phyloP scores from a whole-genome alignment of 1,284 basidiomycete genomes.

The Veloporphyrellus conicus region DNA sequence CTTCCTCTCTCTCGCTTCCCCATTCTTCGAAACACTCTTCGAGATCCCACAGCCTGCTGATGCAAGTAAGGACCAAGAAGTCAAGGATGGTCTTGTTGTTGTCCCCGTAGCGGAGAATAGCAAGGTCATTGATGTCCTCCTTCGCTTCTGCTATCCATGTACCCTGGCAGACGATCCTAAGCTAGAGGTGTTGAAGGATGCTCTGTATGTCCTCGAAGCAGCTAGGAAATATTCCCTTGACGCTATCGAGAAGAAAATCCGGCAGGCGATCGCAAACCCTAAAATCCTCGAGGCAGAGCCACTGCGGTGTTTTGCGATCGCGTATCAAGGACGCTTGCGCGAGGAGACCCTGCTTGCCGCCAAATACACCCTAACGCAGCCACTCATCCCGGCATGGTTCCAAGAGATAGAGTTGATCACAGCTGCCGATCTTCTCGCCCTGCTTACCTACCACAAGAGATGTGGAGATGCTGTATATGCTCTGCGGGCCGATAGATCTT shows the following conservation, averaged over 20 bases:
- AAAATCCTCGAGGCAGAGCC: constrained; percentile 15
- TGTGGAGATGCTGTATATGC: constrained; percentile 11
- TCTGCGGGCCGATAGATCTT: constrained; percentile 8
- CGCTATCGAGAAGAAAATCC: constrained; percentile 15
- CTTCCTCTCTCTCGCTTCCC: constrained; percentile 35
- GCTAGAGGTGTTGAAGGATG: constrained; percentile 13
- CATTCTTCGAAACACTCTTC: constrained; percentile 38
- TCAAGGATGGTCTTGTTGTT: constrained; percentile 18
- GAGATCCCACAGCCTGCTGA: constrained; percentile 26
- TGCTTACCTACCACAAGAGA: constrained; percentile 18
- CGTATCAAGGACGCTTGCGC: constrained; percentile 4
- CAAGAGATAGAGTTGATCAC: constrained; percentile 17
- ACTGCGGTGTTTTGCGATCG: constrained; percentile 15
- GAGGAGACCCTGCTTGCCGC: constrained; percentile 18
- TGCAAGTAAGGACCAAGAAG: not conserved
- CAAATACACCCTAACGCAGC: constrained; percentile 13
- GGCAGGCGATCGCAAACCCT: constrained; percentile 13
- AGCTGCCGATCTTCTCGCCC: constrained; percentile 16
- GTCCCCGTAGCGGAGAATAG: constrained; percentile 26
- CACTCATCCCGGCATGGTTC: constrained; percentile 18
- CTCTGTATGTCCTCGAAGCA: constrained; percentile 16
- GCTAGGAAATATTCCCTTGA: constrained; percentile 20
- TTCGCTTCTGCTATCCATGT: constrained; percentile 30
- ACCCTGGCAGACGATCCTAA: constrained; percentile 21
- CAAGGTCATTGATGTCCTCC: constrained; percentile 23